These are phyloP conservation scores for Daphne laureola DNA, from an alignment of 441 rosid genomes.

Conservation along the genomic window DNA sequence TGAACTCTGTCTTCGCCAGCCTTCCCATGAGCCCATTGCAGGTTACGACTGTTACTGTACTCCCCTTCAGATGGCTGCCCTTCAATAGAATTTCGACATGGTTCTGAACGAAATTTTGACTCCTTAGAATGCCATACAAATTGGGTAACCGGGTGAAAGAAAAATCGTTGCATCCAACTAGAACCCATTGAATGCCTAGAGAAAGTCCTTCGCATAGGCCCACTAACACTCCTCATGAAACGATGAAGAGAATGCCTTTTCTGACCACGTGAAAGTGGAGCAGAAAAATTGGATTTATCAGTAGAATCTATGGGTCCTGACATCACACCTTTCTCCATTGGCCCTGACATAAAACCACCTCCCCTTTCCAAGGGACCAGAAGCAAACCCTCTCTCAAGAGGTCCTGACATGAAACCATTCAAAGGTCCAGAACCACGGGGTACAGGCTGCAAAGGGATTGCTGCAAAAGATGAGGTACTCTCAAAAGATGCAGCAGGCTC, in stretches of 20 bases:
- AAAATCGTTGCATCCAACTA: constrained; percentile 72
- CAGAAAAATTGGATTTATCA: constrained; percentile 79
- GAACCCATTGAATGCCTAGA: constrained; percentile 64
- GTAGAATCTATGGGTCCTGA: constrained; percentile 84
- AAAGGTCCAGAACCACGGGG: constrained; percentile 90
- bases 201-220: constrained; percentile 87
- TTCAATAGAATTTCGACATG: constrained; percentile 47
- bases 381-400: constrained; percentile 82
- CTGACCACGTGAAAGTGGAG: constrained; percentile 70
- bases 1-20: constrained; percentile 98
- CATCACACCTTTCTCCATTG: constrained; percentile 89
- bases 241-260: constrained; percentile 58
- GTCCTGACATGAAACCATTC: constrained; percentile 88
- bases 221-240: constrained; percentile 80
- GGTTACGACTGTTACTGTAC: constrained; percentile 46
- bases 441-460: constrained; percentile 82
- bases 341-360: constrained; percentile 90
- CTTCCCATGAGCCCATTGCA: constrained; percentile 99
- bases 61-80: constrained; percentile 49
- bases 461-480: constrained; percentile 93
- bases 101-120: constrained; percentile 55
- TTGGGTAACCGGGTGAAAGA: constrained; percentile 63
- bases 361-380: constrained; percentile 88
- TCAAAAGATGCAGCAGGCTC: constrained; percentile 94
- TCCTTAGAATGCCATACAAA: constrained; percentile 71